Conservation (phyloP, 2,329 filamentous ascomycete species). For the Penicillium rolfsii region DNA sequence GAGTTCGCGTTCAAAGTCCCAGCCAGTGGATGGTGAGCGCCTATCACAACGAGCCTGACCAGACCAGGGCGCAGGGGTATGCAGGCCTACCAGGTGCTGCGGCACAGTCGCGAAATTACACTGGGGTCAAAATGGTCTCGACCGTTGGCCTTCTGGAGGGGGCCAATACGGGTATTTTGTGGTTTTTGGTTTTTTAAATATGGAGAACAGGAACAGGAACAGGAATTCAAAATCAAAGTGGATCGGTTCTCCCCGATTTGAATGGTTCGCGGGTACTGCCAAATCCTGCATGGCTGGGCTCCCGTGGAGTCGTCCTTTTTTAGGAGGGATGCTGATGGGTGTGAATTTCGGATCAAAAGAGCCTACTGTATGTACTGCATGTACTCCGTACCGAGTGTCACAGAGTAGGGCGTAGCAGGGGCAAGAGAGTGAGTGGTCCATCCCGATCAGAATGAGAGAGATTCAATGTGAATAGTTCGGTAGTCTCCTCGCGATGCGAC, state of each 20-base stretch:
- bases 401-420: neutral
- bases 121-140: neutral
- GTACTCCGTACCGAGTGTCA: neutral
- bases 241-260: neutral
- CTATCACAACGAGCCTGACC: conserved; percentile 17
- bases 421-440: neutral
- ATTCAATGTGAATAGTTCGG: too few relatives aligned
- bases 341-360: neutral
- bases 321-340: neutral
- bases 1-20: neutral
- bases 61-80: conserved; percentile 30
- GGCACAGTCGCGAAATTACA: neutral
- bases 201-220: neutral
- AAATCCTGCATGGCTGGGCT: neutral
- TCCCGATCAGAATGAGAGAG: neutral
- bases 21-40: conserved; percentile 14
- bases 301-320: neutral
- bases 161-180: neutral
- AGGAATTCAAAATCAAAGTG: neutral
- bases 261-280: neutral
- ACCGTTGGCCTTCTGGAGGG: neutral
- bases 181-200: conserved; percentile 2
- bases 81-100: conserved; percentile 18
- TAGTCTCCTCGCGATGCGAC: neutral
- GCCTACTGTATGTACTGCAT: too few relatives aligned